Percentiles rank a stretch among this genome's conserved stretches.
These are phyloP conservation scores for Ramaria sp. DNA, from an alignment of 768 basidiomycete species.

Conservation along the genomic window DNA sequence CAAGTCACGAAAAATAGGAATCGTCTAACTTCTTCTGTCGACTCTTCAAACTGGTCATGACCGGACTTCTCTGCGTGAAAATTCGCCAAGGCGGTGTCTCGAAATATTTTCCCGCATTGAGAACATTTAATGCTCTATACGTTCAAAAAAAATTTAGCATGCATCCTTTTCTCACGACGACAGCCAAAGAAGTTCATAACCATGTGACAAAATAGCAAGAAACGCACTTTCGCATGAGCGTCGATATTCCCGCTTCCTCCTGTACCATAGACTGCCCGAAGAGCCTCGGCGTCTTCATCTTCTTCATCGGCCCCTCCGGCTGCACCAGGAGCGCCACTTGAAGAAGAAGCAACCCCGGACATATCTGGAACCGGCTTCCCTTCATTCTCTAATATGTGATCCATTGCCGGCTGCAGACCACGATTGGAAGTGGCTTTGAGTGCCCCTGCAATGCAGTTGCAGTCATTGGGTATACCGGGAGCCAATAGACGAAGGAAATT, in stretches of 20 bases:
- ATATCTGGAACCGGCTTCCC: slow-evolving; percentile 64
- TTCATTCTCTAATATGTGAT: slow-evolving; percentile 76
- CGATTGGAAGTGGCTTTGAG: slow-evolving; percentile 72
- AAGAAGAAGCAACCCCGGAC: slow-evolving; percentile 16
- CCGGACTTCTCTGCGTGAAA: slow-evolving; percentile 94
- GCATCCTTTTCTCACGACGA: not conserved
- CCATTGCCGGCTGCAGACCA: slow-evolving; percentile 87
- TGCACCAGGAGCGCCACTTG: slow-evolving; percentile 12
- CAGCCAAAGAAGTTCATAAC: not conserved
- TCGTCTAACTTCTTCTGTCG: slow-evolving; percentile 70
- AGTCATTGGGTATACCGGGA: not conserved
- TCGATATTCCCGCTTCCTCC: slow-evolving; percentile 20
- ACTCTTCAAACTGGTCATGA: slow-evolving; percentile 93
- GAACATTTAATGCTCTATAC: slow-evolving; percentile 79
- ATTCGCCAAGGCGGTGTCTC: slow-evolving; percentile 77
- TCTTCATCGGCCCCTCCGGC: slow-evolving; percentile 40
- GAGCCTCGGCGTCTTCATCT: slow-evolving; percentile 60
- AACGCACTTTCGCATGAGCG: slow-evolving; percentile 55
- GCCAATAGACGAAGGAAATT: slow-evolving; percentile 5
- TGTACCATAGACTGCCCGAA: slow-evolving; percentile 36
- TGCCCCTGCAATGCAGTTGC: slow-evolving; percentile 55
- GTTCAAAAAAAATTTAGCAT: not conserved
- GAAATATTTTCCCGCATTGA: slow-evolving; percentile 77
- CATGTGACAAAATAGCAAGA: not conserved
- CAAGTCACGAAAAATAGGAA: not conserved